Conservation (phyloP, 257 asterid species). For the Salvia miltiorrhiza region DNA sequence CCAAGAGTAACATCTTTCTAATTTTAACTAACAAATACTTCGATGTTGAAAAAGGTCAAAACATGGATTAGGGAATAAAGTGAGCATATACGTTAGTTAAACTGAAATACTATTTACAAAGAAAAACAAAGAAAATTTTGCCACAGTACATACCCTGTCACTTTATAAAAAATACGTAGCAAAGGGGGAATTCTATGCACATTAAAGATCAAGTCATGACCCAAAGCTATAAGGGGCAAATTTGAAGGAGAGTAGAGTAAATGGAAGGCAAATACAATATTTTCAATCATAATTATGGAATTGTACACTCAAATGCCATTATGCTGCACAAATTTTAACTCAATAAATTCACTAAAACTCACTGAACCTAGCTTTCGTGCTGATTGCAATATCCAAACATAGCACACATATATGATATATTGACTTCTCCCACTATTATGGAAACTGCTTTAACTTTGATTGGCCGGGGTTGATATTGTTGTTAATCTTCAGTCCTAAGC, state of each 20-base stretch:
- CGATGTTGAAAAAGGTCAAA: background rate
- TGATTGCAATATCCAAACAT: background rate
- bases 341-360: background rate
- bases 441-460: background rate
- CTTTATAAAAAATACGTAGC: background rate
- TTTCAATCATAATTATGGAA: background rate
- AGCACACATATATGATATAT: background rate
- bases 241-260: background rate
- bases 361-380: background rate
- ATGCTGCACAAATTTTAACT: background rate
- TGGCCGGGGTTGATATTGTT: background rate
- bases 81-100: background rate
- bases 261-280: background rate
- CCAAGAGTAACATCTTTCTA: background rate
- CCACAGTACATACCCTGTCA: background rate
- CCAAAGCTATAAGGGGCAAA: background rate
- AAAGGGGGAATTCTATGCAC: background rate
- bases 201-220: background rate
- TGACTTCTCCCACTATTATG: background rate
- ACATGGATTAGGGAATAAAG: background rate
- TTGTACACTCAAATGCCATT: background rate
- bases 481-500: background rate
- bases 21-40: background rate
- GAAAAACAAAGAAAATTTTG: background rate
- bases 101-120: background rate